Base-by-base conservation (phyloP, 257 asterid species). In the Anisodus acutangulus region DNA sequence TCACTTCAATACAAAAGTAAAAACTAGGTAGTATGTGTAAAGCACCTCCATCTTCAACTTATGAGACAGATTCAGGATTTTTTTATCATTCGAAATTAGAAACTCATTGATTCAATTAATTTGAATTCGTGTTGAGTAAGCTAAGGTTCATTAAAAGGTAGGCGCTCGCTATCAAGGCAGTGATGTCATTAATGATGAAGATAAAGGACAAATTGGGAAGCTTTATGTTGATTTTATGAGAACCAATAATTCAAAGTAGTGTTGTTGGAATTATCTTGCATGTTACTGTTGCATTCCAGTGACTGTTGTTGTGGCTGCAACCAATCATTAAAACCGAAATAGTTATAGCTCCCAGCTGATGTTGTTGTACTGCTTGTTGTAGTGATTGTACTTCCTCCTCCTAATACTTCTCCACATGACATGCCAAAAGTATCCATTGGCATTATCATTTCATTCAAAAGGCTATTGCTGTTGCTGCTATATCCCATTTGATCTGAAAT, bases 401-500 rank as follows among this genome's bases (percentile, higher is more conserved):
- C 26, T 22, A 22, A 22, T 22, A 22, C 26, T 22, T 22, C 26
- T 22, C 26, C 26, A 22, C 26, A 22, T 22, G 26, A 22, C 26
- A 22, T 22, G 26, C 0, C 26, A 22, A 22, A 22, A 22, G 26
- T 22, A 22, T 22, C 26, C 26, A 22, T 22, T 22, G 26, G 26
- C 26, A 22, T 22, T 22, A 22, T 22, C 26, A 22, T 22, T 22
- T 22, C 26, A 22, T 22, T 22, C 26, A 22, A 22, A 22, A 22
- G 26, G 81, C 9, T 47, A 37, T 5, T 76, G 81, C 92, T 49
- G 15, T 5, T 93, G 26, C 26, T 22, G 26, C 26, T 22, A n/a
- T 91, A 88, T 7, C 98, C 98, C 92, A 82, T 85, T 19, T 22
- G 26, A 22, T 93, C 98, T 54, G 98, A 92, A 69, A 90, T 89